A percentile compares a stretch with the other conserved stretches of the same genome.
phyloP scores from a whole-genome alignment of 345 rosid species.

The Bruguiera parviflora region DNA sequence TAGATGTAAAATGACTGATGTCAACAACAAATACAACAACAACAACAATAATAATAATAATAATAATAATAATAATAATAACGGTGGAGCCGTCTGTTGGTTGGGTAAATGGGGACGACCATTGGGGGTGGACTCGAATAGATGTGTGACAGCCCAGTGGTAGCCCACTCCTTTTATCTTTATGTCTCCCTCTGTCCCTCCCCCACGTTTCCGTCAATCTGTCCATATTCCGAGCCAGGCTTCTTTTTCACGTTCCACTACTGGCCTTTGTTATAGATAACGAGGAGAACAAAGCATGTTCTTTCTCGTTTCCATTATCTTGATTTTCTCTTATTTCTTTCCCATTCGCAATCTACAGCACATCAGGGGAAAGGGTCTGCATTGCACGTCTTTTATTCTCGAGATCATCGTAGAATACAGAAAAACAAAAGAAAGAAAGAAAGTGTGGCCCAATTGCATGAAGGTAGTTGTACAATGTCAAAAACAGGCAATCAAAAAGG shows the following conservation, averaged over 20 bases:
- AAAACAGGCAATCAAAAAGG: too few relatives aligned
- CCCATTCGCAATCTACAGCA: slow-evolving; percentile 3
- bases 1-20: neutral
- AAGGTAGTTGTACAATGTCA: too few relatives aligned
- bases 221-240: neutral
- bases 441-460: too few relatives aligned
- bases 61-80: slow-evolving; percentile 3
- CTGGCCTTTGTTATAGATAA: too few relatives aligned
- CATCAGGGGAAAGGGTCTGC: neutral
- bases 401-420: too few relatives aligned
- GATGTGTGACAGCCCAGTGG: slow-evolving; percentile 18
- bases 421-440: too few relatives aligned
- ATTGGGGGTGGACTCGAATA: slow-evolving; percentile 14
- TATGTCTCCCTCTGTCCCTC: too few relatives aligned
- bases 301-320: neutral
- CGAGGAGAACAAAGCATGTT: neutral
- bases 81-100: slow-evolving; percentile 7
- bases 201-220: too few relatives aligned
- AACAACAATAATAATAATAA: slow-evolving; percentile 7
- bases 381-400: too few relatives aligned
- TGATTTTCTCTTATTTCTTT: neutral
- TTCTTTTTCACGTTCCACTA: slow-evolving; percentile 5
- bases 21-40: neutral
- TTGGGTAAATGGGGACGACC: neutral
- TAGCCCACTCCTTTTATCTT: too few relatives aligned